Evolutionary conservation across 768 basidiomycete genomes (phyloP).

Genomic region (Collybia mongolica): DNA sequence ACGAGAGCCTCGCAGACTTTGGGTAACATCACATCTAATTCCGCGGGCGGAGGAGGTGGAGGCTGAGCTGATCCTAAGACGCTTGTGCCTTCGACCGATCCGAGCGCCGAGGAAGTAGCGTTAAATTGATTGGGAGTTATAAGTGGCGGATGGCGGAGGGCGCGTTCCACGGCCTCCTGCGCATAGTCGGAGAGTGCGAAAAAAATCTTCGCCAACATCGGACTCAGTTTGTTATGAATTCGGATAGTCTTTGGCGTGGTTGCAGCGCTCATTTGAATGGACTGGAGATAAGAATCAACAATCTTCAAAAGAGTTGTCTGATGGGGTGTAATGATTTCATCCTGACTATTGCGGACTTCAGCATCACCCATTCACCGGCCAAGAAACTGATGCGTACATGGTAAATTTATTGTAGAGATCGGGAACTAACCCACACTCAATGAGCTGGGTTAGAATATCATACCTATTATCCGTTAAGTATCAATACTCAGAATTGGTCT

Average conservation of each 20-base stretch:
- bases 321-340: conserved; percentile 77
- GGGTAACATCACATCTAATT: conserved; percentile 70
- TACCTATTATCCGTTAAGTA: conserved; percentile 42
- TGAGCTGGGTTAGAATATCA: conserved; percentile 59
- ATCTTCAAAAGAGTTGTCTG: conserved; percentile 89
- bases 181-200: conserved; percentile 61
- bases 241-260: conserved; percentile 29
- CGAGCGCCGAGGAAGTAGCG: neutral
- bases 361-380: conserved; percentile 8
- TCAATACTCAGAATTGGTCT: neutral
- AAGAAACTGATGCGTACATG: conserved; percentile 45
- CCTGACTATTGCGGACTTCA: conserved; percentile 37
- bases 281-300: conserved; percentile 80
- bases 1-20: conserved; percentile 82
- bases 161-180: conserved; percentile 46
- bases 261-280: conserved; percentile 33
- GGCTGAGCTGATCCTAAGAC: conserved; percentile 3
- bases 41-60: conserved; percentile 25
- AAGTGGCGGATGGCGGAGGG: conserved; percentile 32
- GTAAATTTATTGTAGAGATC: conserved; percentile 59
- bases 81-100: conserved; percentile 1
- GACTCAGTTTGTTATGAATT: conserved; percentile 43
- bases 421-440: conserved; percentile 57
- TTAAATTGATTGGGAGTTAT: neutral
- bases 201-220: conserved; percentile 63